Evolutionary conservation across 768 basidiomycete genomes (phyloP), one percentile per base, ranked within the genome.

Genomic region (Leccinellum albellum): DNA sequence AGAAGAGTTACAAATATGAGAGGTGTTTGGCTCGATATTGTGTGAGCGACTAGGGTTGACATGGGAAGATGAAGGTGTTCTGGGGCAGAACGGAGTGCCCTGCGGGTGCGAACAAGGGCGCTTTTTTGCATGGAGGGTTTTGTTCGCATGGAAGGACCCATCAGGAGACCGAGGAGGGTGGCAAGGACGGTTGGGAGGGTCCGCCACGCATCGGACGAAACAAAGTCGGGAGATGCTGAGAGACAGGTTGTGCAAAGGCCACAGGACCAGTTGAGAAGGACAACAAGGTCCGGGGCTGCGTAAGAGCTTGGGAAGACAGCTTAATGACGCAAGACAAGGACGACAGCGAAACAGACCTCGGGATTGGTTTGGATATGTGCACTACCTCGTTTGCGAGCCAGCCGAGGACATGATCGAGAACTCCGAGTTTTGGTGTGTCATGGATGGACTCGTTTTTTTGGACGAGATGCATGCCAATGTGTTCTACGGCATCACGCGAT

Each of bases 341-440:
- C 40, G 4, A 26, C 23, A 51, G 53, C 2, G 51, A 59, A 49
- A 71, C 82, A 64, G 58, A 91, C 89, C 82, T 83, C 61, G 83
- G 71, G 8, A 78, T 74, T 33, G 77, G 76, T 63, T 82, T 86
- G 3, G 81, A 73, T 20, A 87, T 75, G 47, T 77, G 80, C 4
- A 78, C 77, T 1, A 84, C 83, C 67, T 96, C 91, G 46, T 78
- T 77, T 6, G 82, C 77, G 8, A 91, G 74, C 91, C 91, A 95
- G 44, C 82, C 88, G 35, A 92, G 70, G 15, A 94, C 80, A 64
- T 87, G 82, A 64, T 91, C 87, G 21, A 82, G 70, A 3, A 89
- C 79, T 32, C 87, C 87, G 15, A 85, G 66, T 60, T 78, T 82
- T 20, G 69, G 72, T 79, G 48, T 26, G 74, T 75, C 9, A 63